Evolutionary conservation across 1,139 yeast species (phyloP).

Genomic region (Saccharomycopsis crataegensis): DNA sequence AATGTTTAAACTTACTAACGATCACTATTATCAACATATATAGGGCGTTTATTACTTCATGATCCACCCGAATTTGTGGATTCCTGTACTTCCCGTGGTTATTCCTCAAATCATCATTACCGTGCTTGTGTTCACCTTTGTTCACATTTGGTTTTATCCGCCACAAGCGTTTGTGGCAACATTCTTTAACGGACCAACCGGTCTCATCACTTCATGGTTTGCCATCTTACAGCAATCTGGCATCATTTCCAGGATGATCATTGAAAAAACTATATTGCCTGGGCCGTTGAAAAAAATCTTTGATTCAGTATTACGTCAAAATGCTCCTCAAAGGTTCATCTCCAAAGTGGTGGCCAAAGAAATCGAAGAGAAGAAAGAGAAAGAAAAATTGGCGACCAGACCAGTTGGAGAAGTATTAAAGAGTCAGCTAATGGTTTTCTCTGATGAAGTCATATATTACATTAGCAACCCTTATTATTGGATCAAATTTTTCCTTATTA

Average conservation of each 20-base stretch:
- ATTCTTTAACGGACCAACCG: constrained; percentile 48
- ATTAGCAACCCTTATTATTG: constrained; percentile 15
- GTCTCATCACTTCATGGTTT: constrained; percentile 46
- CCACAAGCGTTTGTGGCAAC: constrained; percentile 39
- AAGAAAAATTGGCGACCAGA: neutral
- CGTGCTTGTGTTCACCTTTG: constrained; percentile 34
- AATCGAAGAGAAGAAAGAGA: constrained; percentile 1
- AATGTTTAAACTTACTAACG: neutral
- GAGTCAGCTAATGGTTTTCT: neutral
- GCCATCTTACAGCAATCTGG: constrained; percentile 47
- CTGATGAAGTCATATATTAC: neutral
- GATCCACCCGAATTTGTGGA: constrained; percentile 15
- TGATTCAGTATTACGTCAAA: constrained; percentile 47
- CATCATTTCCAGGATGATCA: constrained; percentile 42
- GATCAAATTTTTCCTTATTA: constrained; percentile 24
- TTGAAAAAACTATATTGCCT: constrained; percentile 48
- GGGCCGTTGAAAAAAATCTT: constrained; percentile 47
- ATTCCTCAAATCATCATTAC: constrained; percentile 46
- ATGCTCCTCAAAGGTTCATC: constrained; percentile 44
- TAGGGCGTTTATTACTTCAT: constrained; percentile 17
- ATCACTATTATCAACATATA: too few species aligned
- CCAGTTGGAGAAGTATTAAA: neutral
- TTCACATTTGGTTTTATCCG: constrained; percentile 40
- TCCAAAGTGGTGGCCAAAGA: constrained; percentile 28
- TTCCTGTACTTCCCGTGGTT: constrained; percentile 8